These are phyloP conservation scores for Saccharomycopsis olivae DNA, from an alignment of 805 yeast genomes.

Conservation along the genomic window DNA sequence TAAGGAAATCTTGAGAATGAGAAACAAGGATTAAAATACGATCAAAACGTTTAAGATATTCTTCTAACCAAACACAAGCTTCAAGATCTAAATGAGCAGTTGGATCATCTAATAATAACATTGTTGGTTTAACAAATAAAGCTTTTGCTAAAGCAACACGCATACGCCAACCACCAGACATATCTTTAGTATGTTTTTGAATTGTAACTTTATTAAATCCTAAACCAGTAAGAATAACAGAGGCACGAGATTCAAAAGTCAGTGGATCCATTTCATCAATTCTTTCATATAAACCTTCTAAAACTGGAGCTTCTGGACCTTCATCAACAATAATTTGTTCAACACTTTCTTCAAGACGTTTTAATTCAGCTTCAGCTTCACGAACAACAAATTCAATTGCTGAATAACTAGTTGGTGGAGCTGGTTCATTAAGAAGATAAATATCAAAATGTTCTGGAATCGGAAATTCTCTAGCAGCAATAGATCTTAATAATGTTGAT, in stretches of 20 bases:
- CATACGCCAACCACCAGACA: constrained; percentile 99
- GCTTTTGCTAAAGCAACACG: constrained; percentile 98
- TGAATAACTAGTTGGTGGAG: constrained; percentile 82
- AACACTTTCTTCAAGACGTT: constrained; percentile 80
- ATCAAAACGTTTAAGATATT: constrained; percentile 89
- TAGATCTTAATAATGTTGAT: constrained; percentile 84
- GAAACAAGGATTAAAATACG: constrained; percentile 89
- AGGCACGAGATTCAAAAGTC: constrained; percentile 95
- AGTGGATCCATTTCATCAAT: constrained; percentile 93
- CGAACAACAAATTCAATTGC: constrained; percentile 95
- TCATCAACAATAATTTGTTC: constrained; percentile 83
- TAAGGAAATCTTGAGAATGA: constrained; percentile 98
- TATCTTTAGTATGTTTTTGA: constrained; percentile 89
- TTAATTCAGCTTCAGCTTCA: constrained; percentile 91
- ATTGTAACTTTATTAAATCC: constrained; percentile 88
- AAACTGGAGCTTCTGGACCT: constrained; percentile 83
- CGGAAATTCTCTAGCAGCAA: constrained; percentile 95
- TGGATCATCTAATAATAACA: constrained; percentile 92
- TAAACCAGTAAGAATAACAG: constrained; percentile 89
- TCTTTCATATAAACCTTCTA: constrained; percentile 89
- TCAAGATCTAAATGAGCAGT: constrained; percentile 98
- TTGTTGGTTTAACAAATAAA: constrained; percentile 92
- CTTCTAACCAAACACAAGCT: constrained; percentile 99
- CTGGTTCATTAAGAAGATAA: constrained; percentile 93
- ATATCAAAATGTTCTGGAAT: constrained; percentile 87